These are phyloP conservation scores for Heimioporus punctisporus DNA, from an alignment of 1,284 basidiomycete genomes.

Conservation along the genomic window DNA sequence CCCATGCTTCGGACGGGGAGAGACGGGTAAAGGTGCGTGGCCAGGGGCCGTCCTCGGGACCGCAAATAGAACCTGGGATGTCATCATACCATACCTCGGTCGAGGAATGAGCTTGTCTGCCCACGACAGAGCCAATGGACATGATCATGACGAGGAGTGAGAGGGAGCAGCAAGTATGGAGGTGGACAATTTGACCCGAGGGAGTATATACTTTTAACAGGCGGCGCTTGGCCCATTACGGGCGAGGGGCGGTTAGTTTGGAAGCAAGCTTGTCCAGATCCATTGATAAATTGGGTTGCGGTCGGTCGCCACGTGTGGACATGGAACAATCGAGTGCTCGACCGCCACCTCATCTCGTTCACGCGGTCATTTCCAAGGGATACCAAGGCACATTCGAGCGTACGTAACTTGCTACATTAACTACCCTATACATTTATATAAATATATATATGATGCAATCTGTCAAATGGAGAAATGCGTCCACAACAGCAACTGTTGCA, in stretches of 20 bases:
- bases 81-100: constrained; percentile 47
- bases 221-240: constrained; percentile 29
- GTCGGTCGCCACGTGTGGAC: constrained; percentile 26
- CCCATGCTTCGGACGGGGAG: constrained; percentile 48
- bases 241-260: constrained; percentile 7
- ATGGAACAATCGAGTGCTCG: constrained; percentile 15
- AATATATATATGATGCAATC: constrained; percentile 16
- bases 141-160: constrained; percentile 17
- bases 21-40: constrained; percentile 56
- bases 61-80: constrained; percentile 58
- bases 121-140: constrained; percentile 17
- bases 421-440: constrained; percentile 15
- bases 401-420: constrained; percentile 28
- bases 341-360: constrained; percentile 17
- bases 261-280: constrained; percentile 21
- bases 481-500: constrained; percentile 24
- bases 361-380: constrained; percentile 27
- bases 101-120: constrained; percentile 32
- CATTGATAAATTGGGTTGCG: constrained; percentile 22
- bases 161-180: background rate
- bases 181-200: constrained; percentile 4
- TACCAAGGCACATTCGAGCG: constrained; percentile 9
- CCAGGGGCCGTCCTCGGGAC: constrained; percentile 64
- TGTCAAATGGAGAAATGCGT: constrained; percentile 12
- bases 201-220: constrained; percentile 27